Conservation (phyloP, 306 rosid species). For the Gleditsia sinensis region DNA sequence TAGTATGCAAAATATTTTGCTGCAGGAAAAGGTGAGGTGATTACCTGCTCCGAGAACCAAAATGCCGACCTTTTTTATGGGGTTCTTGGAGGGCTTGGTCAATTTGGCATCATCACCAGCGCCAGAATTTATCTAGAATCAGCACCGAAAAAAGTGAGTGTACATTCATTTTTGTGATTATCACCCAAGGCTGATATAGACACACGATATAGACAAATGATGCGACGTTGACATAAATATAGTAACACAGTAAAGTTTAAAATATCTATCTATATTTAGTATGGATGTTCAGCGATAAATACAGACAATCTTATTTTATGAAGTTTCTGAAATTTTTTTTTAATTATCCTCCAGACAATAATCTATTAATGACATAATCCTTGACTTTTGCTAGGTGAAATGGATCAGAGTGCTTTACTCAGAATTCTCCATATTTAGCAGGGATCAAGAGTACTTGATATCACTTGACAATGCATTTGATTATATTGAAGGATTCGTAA, state of each 20-base stretch:
- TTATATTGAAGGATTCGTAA: slow-evolving; percentile 87
- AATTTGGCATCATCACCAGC: slow-evolving; percentile 87
- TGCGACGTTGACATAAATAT: too few species aligned
- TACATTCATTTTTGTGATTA: slow-evolving; percentile 1
- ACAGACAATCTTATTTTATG: too few species aligned
- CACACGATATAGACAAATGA: slow-evolving; percentile 8
- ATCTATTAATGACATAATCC: slow-evolving; percentile 20
- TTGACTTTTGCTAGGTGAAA: slow-evolving; percentile 63
- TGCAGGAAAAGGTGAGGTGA: slow-evolving; percentile 86
- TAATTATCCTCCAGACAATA: not conserved
- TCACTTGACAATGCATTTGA: slow-evolving; percentile 71
- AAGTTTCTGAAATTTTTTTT: too few species aligned
- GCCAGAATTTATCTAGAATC: slow-evolving; percentile 86
- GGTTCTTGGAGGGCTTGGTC: slow-evolving; percentile 96
- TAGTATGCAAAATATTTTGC: slow-evolving; percentile 15
- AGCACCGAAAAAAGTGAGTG: slow-evolving; percentile 76
- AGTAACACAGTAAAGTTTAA: too few species aligned
- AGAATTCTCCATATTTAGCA: slow-evolving; percentile 65
- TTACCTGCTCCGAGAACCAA: slow-evolving; percentile 71
- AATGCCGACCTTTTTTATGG: slow-evolving; percentile 76
- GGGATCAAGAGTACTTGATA: slow-evolving; percentile 84
- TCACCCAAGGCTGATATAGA: too few species aligned
- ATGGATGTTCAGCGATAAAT: too few species aligned
- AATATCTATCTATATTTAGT: too few species aligned
- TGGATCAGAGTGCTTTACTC: slow-evolving; percentile 93